Conservation (phyloP, 2,329 filamentous ascomycete species). For the Ophidiomyces ophidiicola region DNA sequence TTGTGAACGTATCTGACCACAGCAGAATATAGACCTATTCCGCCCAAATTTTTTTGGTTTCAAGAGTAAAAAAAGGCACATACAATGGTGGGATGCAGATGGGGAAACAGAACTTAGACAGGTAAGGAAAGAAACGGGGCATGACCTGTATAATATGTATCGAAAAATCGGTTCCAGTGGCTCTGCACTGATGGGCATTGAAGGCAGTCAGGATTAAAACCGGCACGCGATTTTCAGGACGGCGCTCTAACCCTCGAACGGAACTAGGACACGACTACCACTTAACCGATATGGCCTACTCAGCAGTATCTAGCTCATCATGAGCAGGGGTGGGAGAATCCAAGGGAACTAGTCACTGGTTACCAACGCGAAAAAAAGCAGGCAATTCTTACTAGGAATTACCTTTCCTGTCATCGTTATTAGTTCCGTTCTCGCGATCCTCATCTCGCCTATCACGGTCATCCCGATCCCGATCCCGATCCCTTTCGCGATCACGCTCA, state of each 20-base stretch:
- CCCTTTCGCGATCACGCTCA: slow-evolving; percentile 35
- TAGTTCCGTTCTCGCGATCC: slow-evolving; percentile 63
- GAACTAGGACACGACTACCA: slow-evolving; percentile 1
- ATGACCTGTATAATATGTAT: slow-evolving; percentile 3
- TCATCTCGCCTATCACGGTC: slow-evolving; percentile 58
- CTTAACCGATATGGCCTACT: slow-evolving; percentile 39
- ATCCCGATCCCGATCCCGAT: slow-evolving; percentile 49
- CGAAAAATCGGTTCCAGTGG: neutral
- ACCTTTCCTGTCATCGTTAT: slow-evolving; percentile 89
- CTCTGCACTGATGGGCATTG: neutral
- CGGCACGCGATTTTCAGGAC: neutral
- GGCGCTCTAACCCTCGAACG: slow-evolving; percentile 1
- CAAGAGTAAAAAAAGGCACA: neutral
- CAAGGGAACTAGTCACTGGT: slow-evolving; percentile 37
- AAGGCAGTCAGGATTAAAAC: neutral
- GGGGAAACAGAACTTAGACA: too few relatives aligned
- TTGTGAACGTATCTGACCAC: neutral
- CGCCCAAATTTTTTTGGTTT: slow-evolving; percentile 2
- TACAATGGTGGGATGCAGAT: neutral
- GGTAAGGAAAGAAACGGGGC: neutral
- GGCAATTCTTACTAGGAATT: slow-evolving; percentile 14
- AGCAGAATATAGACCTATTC: slow-evolving; percentile 2
- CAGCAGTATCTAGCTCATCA: slow-evolving; percentile 92
- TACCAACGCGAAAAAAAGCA: neutral
- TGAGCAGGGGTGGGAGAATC: slow-evolving; percentile 74